phyloP scores from a whole-genome alignment of 257 asterid genomes.

The Solanum paucissectum region DNA sequence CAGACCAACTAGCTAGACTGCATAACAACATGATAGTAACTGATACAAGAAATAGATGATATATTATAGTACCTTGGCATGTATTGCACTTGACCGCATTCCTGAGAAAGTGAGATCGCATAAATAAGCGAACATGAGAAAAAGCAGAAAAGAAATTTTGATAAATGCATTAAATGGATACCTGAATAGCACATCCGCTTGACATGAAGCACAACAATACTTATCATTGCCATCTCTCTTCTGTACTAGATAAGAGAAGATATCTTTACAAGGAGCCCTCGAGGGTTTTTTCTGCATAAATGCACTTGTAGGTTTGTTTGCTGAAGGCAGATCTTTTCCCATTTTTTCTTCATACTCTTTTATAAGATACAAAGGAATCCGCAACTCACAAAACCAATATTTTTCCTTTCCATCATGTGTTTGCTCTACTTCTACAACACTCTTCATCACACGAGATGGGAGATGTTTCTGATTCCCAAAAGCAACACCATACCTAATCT shows the following conservation, averaged over 20 bases:
- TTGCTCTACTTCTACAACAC: conserved; percentile 44
- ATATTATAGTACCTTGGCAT: conserved; percentile 55
- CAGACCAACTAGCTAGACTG: background rate
- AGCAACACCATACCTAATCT: conserved; percentile 53
- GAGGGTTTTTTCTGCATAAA: conserved; percentile 29
- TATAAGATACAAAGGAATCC: conserved; percentile 63
- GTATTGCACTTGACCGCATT: conserved; percentile 52
- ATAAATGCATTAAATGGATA: conserved; percentile 12
- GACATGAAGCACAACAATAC: conserved; percentile 46
- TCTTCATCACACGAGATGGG: conserved; percentile 75
- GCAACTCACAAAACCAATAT: conserved; percentile 72
- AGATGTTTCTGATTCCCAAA: conserved; percentile 78
- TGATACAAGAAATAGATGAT: background rate
- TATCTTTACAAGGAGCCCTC: conserved; percentile 36
- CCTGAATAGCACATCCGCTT: conserved; percentile 45
- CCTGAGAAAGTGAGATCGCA: conserved; percentile 32
- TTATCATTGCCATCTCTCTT: conserved; percentile 37
- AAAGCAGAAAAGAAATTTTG: background rate
- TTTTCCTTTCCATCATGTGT: conserved; percentile 45
- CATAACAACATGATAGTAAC: background rate
- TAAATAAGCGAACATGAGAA: conserved; percentile 5
- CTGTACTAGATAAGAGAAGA: conserved; percentile 39
- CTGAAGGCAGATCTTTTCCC: conserved; percentile 7
- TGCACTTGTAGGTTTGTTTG: conserved; percentile 19
- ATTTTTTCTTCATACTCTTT: conserved; percentile 59